A percentile compares a stretch with the other conserved stretches of the same genome.
Evolutionary conservation across 2,329 filamentous ascomycete species (phyloP).

Genomic region (Hypoxylon sp.): DNA sequence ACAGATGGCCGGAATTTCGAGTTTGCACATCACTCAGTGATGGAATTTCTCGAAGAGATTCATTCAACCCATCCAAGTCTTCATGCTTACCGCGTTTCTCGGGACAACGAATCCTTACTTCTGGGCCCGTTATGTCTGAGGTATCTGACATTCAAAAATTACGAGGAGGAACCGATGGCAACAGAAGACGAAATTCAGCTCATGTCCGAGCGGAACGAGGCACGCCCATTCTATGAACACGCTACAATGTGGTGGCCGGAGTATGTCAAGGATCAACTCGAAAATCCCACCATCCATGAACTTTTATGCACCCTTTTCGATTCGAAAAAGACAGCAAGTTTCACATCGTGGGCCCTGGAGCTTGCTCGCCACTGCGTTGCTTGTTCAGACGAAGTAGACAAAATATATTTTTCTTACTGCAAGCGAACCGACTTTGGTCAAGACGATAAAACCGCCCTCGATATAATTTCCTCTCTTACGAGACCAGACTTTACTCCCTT

Average conservation of each 20-base stretch:
- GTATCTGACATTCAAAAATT: slow-evolving; percentile 7
- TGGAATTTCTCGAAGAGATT: slow-evolving; percentile 31
- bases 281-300: background rate
- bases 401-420: background rate
- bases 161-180: background rate
- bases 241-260: background rate
- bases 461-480: background rate
- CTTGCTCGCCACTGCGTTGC: background rate
- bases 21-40: slow-evolving; percentile 39
- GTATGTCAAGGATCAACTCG: background rate
- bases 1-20: slow-evolving; percentile 15
- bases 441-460: background rate
- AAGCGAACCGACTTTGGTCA: background rate
- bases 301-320: background rate
- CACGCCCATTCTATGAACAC: background rate
- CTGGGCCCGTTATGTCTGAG: background rate
- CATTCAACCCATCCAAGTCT: slow-evolving; percentile 16
- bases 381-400: background rate
- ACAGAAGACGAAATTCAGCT: background rate
- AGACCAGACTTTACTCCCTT: slow-evolving; percentile 1
- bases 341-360: slow-evolving; percentile 1
- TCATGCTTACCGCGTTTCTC: slow-evolving; percentile 1
- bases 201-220: background rate
- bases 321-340: background rate
- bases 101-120: background rate